These are phyloP conservation scores for Teunomyces funiuensis DNA, from an alignment of 805 yeast genomes.

Conservation along the genomic window DNA sequence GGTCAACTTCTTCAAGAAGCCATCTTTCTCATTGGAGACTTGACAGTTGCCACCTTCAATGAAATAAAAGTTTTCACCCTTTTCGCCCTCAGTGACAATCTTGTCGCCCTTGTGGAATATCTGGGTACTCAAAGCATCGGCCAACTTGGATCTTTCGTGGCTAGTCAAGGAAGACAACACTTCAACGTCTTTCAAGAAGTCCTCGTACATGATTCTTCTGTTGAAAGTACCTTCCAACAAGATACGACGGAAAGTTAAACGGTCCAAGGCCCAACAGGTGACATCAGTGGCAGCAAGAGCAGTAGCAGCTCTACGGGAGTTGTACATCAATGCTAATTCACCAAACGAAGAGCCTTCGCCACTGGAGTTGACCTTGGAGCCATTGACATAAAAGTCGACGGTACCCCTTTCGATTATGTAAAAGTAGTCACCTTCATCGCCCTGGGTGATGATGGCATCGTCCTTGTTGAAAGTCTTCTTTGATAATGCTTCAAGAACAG, in stretches of 20 bases:
- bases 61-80: constrained; percentile 45
- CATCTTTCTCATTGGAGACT: constrained; percentile 62
- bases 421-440: constrained; percentile 92
- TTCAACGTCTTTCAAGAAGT: constrained; percentile 82
- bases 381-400: constrained; percentile 79
- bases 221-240: constrained; percentile 86
- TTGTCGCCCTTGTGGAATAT: constrained; percentile 66
- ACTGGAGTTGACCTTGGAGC: constrained; percentile 66
- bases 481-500: constrained; percentile 81
- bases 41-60: constrained; percentile 77
- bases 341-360: constrained; percentile 92
- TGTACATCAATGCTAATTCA: constrained; percentile 95
- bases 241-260: constrained; percentile 89
- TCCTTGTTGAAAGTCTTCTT: constrained; percentile 63
- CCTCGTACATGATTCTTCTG: constrained; percentile 88
- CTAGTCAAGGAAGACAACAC: constrained; percentile 69
- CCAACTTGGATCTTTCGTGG: constrained; percentile 86
- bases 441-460: constrained; percentile 76
- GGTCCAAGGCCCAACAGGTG: constrained; percentile 82
- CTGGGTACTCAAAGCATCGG: constrained; percentile 89
- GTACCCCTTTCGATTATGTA: constrained; percentile 82
- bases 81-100: constrained; percentile 83
- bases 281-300: constrained; percentile 70
- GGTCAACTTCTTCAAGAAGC: constrained; percentile 56
- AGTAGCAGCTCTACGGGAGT: constrained; percentile 96